Conservation (phyloP, 371 early-diverging fungal species). For the Nematocida major region DNA sequence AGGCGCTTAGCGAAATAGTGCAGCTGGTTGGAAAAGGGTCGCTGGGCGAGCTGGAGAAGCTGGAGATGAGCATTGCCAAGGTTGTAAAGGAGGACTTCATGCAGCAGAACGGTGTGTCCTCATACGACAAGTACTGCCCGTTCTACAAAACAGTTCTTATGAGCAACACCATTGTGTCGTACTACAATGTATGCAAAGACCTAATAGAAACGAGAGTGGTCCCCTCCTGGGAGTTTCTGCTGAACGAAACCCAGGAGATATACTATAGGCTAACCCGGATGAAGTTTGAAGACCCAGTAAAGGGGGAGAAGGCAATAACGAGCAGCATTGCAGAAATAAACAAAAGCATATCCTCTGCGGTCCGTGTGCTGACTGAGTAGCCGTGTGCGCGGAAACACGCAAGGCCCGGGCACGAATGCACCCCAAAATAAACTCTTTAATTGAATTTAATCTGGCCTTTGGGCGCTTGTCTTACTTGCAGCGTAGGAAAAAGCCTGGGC, state of each 20-base stretch:
- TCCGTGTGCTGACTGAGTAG: background rate
- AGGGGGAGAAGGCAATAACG: constrained; percentile 17
- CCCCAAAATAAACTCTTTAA: too few relatives aligned
- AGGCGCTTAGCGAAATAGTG: constrained; percentile 95
- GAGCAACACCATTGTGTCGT: constrained; percentile 90
- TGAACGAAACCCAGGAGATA: constrained; percentile 80
- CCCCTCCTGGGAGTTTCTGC: constrained; percentile 79
- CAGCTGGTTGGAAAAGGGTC: constrained; percentile 98
- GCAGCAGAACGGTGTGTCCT: constrained; percentile 98
- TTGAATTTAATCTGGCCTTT: too few relatives aligned
- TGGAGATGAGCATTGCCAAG: constrained; percentile 90
- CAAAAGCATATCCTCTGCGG: background rate
- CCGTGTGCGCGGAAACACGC: background rate
- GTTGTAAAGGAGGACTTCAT: constrained; percentile 98
- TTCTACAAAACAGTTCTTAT: constrained; percentile 96
- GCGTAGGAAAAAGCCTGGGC: too few relatives aligned
- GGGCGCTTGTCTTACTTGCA: too few relatives aligned
- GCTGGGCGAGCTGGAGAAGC: constrained; percentile 93
- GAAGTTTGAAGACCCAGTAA: constrained; percentile 74
- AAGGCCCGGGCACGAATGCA: too few relatives aligned
- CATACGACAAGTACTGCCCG: constrained; percentile 97
- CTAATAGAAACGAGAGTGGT: constrained; percentile 57
- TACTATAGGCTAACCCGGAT: constrained; percentile 89
- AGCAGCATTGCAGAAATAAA: background rate
- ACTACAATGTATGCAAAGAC: constrained; percentile 78